phyloP scores from a whole-genome alignment of 352 stramenopile genomes.

The Phytophthora cactorum region DNA sequence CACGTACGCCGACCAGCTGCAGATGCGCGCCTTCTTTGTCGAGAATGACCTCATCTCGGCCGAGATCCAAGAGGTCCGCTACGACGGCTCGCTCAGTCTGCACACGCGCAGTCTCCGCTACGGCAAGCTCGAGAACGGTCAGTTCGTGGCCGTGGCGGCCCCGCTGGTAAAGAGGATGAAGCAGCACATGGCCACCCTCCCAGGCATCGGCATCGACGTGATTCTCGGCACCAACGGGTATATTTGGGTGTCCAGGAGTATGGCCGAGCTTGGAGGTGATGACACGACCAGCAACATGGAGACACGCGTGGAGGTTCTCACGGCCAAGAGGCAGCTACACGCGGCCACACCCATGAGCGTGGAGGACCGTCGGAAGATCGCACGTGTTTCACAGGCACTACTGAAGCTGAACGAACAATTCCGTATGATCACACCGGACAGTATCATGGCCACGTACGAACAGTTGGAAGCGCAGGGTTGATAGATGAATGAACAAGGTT shows the following conservation, averaged over 20 bases:
- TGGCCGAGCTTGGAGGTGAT: constrained; percentile 64
- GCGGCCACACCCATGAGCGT: constrained; percentile 73
- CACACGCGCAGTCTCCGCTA: constrained; percentile 96
- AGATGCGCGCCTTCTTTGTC: constrained; percentile 96
- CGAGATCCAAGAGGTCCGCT: constrained; percentile 86
- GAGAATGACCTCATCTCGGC: constrained; percentile 97
- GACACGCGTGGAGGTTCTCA: constrained; percentile 89
- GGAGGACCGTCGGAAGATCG: constrained; percentile 86
- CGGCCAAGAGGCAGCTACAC: constrained; percentile 92
- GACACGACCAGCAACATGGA: constrained; percentile 70
- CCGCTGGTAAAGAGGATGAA: constrained; percentile 93
- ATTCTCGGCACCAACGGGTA: constrained; percentile 96
- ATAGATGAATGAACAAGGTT: constrained; percentile 16
- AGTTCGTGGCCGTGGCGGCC: constrained; percentile 90
- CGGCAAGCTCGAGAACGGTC: constrained; percentile 95
- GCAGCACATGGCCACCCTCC: constrained; percentile 94
- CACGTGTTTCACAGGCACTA: constrained; percentile 90
- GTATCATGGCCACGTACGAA: constrained; percentile 89
- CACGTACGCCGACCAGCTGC: constrained; percentile 96
- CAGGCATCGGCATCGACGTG: constrained; percentile 83
- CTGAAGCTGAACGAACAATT: constrained; percentile 89
- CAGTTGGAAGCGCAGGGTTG: constrained; percentile 44
- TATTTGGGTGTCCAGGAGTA: constrained; percentile 94
- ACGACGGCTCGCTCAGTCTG: constrained; percentile 94
- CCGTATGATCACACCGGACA: constrained; percentile 92